Percentiles rank a stretch among this genome's conserved stretches.
These are phyloP conservation scores for Telopea speciosissima DNA, from an alignment of 177 flowering plant genomes.

Conservation along the genomic window DNA sequence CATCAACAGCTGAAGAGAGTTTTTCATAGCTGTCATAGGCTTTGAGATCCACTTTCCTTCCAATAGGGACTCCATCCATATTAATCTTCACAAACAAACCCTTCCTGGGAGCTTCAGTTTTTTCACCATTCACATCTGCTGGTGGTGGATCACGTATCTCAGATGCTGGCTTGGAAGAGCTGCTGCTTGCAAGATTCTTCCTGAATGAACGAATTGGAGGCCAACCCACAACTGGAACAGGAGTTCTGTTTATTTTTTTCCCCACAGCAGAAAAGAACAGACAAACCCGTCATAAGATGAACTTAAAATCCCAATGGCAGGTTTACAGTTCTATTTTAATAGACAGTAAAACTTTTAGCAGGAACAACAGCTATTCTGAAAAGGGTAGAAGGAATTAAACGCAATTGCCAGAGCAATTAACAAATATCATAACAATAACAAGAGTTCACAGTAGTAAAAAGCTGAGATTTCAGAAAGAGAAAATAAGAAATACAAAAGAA, in stretches of 20 bases:
- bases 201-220: conserved; percentile 89
- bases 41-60: conserved; percentile 67
- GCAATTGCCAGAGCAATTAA: background rate
- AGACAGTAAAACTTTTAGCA: background rate
- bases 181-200: conserved; percentile 68
- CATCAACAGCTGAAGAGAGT: conserved; percentile 60
- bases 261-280: background rate
- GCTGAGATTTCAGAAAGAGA: background rate
- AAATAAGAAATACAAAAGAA: background rate
- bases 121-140: conserved; percentile 18
- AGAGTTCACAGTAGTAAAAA: background rate
- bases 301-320: background rate
- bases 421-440: background rate
- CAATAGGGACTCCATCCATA: conserved; percentile 86
- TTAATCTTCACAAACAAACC: conserved; percentile 78
- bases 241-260: conserved; percentile 30
- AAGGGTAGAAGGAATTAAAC: background rate
- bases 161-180: conserved; percentile 39
- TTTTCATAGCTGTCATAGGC: conserved; percentile 60
- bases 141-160: conserved; percentile 30
- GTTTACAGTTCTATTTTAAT: background rate
- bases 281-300: conserved; percentile 1
- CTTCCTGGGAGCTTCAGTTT: conserved; percentile 31
- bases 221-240: conserved; percentile 94
- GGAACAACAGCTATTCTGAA: background rate